Percentiles rank a stretch among this genome's conserved stretches.
phyloP scores from a whole-genome alignment of 345 rosid species.

The Salix koriyanagi region DNA sequence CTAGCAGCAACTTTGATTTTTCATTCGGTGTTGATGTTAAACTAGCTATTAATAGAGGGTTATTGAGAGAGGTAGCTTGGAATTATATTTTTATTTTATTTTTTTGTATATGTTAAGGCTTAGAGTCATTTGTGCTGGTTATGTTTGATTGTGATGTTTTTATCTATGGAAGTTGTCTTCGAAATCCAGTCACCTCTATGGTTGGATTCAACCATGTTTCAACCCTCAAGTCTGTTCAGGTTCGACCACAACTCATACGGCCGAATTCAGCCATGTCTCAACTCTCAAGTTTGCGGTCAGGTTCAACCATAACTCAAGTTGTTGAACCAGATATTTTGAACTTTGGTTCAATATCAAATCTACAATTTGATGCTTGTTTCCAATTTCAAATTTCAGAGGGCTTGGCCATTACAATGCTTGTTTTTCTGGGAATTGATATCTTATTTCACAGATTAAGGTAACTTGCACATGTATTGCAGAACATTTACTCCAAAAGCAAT shows the following conservation, averaged over 20 bases:
- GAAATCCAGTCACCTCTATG: not conserved
- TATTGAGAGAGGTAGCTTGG: not conserved
- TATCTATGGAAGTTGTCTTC: too few species aligned
- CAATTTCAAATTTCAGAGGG: not conserved
- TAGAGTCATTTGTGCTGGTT: too few species aligned
- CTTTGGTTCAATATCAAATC: not conserved
- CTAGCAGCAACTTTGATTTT: too few species aligned
- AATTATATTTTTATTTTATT: too few species aligned
- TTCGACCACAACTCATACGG: not conserved
- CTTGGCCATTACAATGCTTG: too few species aligned
- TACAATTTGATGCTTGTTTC: not conserved
- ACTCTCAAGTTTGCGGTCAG: too few species aligned
- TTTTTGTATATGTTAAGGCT: not conserved
- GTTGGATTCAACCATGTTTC: too few species aligned
- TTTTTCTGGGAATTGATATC: too few species aligned
- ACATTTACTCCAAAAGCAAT: constrained; percentile 49
- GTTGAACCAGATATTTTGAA: not conserved
- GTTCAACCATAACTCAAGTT: not conserved
- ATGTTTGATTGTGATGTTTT: not conserved
- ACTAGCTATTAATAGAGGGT: not conserved
- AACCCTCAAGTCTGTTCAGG: not conserved
- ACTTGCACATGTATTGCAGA: constrained; percentile 40
- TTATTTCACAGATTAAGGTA: constrained; percentile 23
- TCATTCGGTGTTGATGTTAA: too few species aligned
- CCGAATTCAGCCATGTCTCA: too few species aligned